A percentile compares a stretch with the other conserved stretches of the same genome.
Evolutionary conservation across 768 basidiomycete genomes (phyloP).

Genomic region (Xanthoconium purpureum): DNA sequence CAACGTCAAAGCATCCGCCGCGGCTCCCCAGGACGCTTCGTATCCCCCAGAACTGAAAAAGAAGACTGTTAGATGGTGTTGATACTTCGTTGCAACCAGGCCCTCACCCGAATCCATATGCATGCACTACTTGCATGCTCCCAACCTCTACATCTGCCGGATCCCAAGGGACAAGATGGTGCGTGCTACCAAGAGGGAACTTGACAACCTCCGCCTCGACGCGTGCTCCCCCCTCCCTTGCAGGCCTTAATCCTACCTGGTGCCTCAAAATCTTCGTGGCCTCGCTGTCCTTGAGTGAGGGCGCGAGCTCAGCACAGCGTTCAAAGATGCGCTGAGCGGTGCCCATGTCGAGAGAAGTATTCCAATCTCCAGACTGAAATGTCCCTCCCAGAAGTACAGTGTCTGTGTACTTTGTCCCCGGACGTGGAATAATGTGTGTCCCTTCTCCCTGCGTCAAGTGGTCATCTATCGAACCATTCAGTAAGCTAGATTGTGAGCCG

Average conservation of each 20-base stretch:
- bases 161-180: constrained; percentile 18
- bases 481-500: background rate
- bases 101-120: constrained; percentile 58
- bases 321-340: constrained; percentile 45
- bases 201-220: constrained; percentile 47
- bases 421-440: constrained; percentile 64
- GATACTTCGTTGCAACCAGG: background rate
- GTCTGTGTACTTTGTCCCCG: constrained; percentile 40
- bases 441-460: constrained; percentile 18
- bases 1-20: constrained; percentile 37
- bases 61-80: constrained; percentile 10
- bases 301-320: constrained; percentile 41
- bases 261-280: constrained; percentile 45
- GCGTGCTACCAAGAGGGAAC: constrained; percentile 31
- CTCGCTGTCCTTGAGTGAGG: constrained; percentile 31
- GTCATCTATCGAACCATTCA: constrained; percentile 13
- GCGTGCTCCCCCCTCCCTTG: constrained; percentile 52
- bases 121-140: constrained; percentile 45
- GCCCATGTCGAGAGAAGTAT: constrained; percentile 44
- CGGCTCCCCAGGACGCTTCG: constrained; percentile 43
- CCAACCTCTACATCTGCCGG: constrained; percentile 17
- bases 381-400: constrained; percentile 57
- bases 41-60: constrained; percentile 35
- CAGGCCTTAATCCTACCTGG: constrained; percentile 60
- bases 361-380: constrained; percentile 48